Conservation (phyloP, 306 rosid genomes). For the Citrullus amarus region DNA sequence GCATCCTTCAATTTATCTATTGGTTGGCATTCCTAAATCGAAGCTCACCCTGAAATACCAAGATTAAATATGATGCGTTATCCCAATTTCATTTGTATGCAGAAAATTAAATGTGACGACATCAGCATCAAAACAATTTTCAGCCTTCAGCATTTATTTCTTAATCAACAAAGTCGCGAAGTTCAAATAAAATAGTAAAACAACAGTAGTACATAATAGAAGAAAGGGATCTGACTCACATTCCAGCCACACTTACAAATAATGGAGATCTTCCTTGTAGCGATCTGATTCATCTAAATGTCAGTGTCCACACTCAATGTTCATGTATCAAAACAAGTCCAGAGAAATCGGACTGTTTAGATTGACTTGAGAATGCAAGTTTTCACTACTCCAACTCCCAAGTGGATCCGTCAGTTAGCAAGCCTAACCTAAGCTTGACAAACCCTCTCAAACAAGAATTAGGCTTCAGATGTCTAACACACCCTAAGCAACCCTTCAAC, state of each 20-base stretch:
- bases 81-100: slow-evolving; percentile 66
- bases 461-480: too few relatives aligned
- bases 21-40: slow-evolving; percentile 57
- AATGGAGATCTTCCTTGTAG: slow-evolving; percentile 77
- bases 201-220: neutral
- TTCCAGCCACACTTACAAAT: slow-evolving; percentile 93
- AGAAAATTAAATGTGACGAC: slow-evolving; percentile 44
- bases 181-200: neutral
- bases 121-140: slow-evolving; percentile 67
- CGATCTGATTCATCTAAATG: slow-evolving; percentile 32
- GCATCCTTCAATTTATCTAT: slow-evolving; percentile 52
- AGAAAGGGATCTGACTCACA: slow-evolving; percentile 24
- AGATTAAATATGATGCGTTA: slow-evolving; percentile 16
- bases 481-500: too few relatives aligned
- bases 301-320: slow-evolving; percentile 82
- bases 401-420: too few relatives aligned
- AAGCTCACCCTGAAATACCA: slow-evolving; percentile 60
- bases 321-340: slow-evolving; percentile 78
- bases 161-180: neutral
- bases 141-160: slow-evolving; percentile 47
- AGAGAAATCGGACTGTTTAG: slow-evolving; percentile 29
- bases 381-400: too few relatives aligned
- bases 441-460: too few relatives aligned
- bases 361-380: too few relatives aligned
- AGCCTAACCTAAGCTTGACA: too few relatives aligned